Conservation (phyloP, 306 rosid species). For the Gillenia trifoliata region DNA sequence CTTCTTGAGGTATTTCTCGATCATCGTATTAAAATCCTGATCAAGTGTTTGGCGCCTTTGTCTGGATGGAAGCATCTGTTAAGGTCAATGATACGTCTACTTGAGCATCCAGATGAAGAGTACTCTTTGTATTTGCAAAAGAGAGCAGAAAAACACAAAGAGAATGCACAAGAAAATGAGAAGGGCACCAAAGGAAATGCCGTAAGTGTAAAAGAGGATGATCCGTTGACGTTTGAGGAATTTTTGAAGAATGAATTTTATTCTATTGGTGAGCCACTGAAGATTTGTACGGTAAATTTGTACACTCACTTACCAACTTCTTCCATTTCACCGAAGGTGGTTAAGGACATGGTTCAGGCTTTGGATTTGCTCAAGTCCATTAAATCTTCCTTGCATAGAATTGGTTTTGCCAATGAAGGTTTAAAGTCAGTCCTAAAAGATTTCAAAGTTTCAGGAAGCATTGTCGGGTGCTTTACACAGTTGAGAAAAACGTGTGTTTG, state of each 20-base stretch:
- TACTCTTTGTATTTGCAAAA: slow-evolving; percentile 23
- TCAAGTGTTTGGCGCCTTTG: neutral
- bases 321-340: slow-evolving; percentile 21
- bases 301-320: slow-evolving; percentile 52
- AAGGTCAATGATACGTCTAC: slow-evolving; percentile 19
- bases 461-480: too few species aligned
- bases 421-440: neutral
- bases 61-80: slow-evolving; percentile 22
- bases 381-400: slow-evolving; percentile 4
- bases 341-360: slow-evolving; percentile 16
- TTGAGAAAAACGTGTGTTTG: neutral
- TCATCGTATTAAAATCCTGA: slow-evolving; percentile 12
- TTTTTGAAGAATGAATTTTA: slow-evolving; percentile 27
- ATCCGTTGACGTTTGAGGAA: slow-evolving; percentile 25
- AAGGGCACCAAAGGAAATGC: neutral
- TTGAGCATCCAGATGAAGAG: slow-evolving; percentile 19
- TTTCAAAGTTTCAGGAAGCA: slow-evolving; percentile 1
- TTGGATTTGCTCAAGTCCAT: slow-evolving; percentile 20
- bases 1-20: slow-evolving; percentile 31
- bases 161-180: neutral
- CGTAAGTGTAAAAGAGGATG: neutral
- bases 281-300: slow-evolving; percentile 9
- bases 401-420: neutral
- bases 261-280: slow-evolving; percentile 9
- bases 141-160: neutral